Percentiles rank a stretch among this genome's conserved stretches.
phyloP scores from a whole-genome alignment of 2,329 filamentous ascomycete genomes.

The Pseudogymnoascus sp. region DNA sequence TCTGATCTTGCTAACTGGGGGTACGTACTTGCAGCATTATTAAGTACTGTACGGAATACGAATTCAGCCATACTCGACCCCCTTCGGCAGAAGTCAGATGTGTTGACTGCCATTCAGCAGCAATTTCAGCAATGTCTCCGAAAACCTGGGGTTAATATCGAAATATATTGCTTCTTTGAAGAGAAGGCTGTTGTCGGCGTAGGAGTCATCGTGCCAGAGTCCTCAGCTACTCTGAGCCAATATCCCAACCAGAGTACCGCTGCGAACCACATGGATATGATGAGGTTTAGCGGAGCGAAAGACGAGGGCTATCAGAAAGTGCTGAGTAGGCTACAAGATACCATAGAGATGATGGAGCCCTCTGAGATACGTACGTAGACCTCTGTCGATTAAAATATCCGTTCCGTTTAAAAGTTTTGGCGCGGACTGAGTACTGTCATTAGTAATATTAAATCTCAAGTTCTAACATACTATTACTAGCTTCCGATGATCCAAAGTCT shows the following conservation, averaged over 20 bases:
- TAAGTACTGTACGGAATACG: slow-evolving; percentile 5
- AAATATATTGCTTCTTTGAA: slow-evolving; percentile 13
- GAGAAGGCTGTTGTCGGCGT: slow-evolving; percentile 10
- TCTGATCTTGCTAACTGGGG: slow-evolving; percentile 13
- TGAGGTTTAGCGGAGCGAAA: slow-evolving; percentile 13
- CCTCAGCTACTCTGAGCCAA: slow-evolving; percentile 10
- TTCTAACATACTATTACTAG: neutral
- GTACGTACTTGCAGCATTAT: slow-evolving; percentile 1
- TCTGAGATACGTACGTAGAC: neutral
- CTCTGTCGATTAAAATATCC: too few relatives aligned
- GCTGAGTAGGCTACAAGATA: slow-evolving; percentile 10
- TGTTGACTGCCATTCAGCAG: slow-evolving; percentile 10
- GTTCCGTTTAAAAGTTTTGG: too few relatives aligned
- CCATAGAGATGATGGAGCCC: neutral
- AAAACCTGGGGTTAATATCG: slow-evolving; percentile 4
- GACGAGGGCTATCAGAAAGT: slow-evolving; percentile 14
- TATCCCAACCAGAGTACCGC: slow-evolving; percentile 15
- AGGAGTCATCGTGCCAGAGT: slow-evolving; percentile 10
- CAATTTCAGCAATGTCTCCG: slow-evolving; percentile 13
- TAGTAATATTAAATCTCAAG: too few relatives aligned
- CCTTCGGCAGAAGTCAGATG: slow-evolving; percentile 11
- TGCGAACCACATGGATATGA: slow-evolving; percentile 17
- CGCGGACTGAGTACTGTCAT: too few relatives aligned
- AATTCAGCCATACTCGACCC: slow-evolving; percentile 9
- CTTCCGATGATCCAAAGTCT: neutral